Evolutionary conservation across 306 rosid species (phyloP), one percentile per base, ranked within the genome.

Genomic region (Casuarina glauca): DNA sequence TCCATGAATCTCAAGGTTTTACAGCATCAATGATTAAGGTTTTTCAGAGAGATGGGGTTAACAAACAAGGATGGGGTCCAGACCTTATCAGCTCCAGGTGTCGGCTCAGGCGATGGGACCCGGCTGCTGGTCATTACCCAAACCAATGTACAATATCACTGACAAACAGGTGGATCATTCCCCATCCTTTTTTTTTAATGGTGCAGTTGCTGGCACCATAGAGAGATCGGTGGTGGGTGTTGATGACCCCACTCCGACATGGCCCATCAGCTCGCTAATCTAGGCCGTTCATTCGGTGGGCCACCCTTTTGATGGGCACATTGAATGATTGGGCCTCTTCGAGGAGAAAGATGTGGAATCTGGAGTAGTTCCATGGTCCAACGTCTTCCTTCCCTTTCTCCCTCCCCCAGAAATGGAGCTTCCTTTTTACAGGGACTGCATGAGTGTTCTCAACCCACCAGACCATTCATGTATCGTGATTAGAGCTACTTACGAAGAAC

Each of bases 161-260:
- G 97, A 93, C 97, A 90, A 91, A 90, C 98, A 90, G 98, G 98
- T 93, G 98, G 96, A 93, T 91, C 97, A 94, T 92, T 91, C 92
- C 86, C 84, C 86, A 76, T 82, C 85, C 75, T 81, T 83, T 4
- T 1, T 73, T 75, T 26, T 26, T 26, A 26, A 82, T 76, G 87
- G 81, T 76, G 86, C 82, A 81, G 91, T 85, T 85, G 90, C 89
- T 86, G 86, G 83, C 89, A 84, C 81, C 81, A 78, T 73, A 80
- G 79, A 86, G 81, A 78, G 80, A 82, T 88, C 87, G 84, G 82
- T 79, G 61, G 89, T 74, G 86, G 87, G 76, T 80, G 84, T 85
- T 88, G 72, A 83, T 87, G 83, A 75, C 79, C 87, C 86, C 78
- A 82, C 86, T 71, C 51, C 39, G 46, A 19, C 7, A 19, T 73